A percentile compares a stretch with the other conserved stretches of the same genome.
These are phyloP conservation scores for Lasiosphaeriaceae sp. DNA, from an alignment of 495 filamentous ascomycete species.

Conservation along the genomic window DNA sequence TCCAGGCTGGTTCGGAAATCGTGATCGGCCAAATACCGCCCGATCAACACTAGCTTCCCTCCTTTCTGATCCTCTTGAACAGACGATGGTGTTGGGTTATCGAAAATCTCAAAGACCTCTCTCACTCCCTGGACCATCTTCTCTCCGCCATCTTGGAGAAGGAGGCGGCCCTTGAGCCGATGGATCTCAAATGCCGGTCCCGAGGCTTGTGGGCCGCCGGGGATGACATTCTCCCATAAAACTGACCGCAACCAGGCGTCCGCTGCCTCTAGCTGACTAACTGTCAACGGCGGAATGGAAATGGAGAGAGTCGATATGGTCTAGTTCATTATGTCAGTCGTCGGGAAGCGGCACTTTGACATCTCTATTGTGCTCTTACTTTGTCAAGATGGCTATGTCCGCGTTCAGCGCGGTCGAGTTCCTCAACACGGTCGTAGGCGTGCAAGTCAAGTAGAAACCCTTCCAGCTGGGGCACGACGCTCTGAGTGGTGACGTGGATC, in stretches of 20 bases:
- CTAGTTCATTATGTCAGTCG: conserved; percentile 39
- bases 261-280: conserved; percentile 51
- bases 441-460: conserved; percentile 85
- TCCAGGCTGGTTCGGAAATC: conserved; percentile 42
- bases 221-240: conserved; percentile 76
- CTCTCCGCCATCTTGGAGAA: conserved; percentile 54
- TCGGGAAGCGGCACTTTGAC: neutral
- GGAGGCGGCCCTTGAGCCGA: conserved; percentile 75
- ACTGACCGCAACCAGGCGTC: conserved; percentile 81
- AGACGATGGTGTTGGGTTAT: conserved; percentile 41
- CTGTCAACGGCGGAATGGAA: conserved; percentile 51
- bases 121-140: conserved; percentile 88
- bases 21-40: conserved; percentile 54
- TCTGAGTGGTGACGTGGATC: conserved; percentile 75
- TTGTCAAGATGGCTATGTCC: conserved; percentile 82
- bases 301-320: conserved; percentile 85
- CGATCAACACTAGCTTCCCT: conserved; percentile 82
- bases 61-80: conserved; percentile 10
- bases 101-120: conserved; percentile 88
- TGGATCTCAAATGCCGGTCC: conserved; percentile 65
- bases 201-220: conserved; percentile 25
- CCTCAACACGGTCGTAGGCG: conserved; percentile 79
- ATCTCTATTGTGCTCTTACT: conserved; percentile 41
- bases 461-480: conserved; percentile 74
- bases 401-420: conserved; percentile 59